Conservation (phyloP, 441 rosid species). For the Rhodomyrtus psidioides region DNA sequence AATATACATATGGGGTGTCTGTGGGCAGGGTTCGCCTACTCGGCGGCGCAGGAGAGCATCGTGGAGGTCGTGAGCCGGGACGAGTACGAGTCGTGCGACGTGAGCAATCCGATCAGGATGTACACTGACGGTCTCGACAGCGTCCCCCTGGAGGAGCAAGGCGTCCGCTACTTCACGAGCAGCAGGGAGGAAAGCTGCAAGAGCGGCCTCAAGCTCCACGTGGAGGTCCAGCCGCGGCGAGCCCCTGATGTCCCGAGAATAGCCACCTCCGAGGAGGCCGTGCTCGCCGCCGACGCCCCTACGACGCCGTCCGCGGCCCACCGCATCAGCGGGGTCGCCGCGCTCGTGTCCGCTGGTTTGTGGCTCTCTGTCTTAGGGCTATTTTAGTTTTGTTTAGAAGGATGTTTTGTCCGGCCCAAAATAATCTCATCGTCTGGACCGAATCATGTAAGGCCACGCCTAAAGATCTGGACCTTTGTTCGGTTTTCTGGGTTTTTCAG, state of each 20-base stretch:
- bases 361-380: slow-evolving; percentile 3
- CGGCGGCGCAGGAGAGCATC: slow-evolving; percentile 31
- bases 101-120: slow-evolving; percentile 34
- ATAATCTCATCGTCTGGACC: background rate
- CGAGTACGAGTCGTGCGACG: slow-evolving; percentile 43
- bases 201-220: slow-evolving; percentile 41
- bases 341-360: slow-evolving; percentile 4
- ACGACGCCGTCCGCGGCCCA: slow-evolving; percentile 22
- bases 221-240: slow-evolving; percentile 22
- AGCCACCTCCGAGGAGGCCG: background rate
- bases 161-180: slow-evolving; percentile 44
- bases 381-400: background rate
- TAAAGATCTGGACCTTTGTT: background rate
- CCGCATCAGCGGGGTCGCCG: background rate
- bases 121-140: slow-evolving; percentile 29
- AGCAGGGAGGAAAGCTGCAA: slow-evolving; percentile 29
- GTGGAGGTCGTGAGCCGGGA: slow-evolving; percentile 33
- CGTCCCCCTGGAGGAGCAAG: slow-evolving; percentile 28
- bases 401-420: background rate
- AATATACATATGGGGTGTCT: background rate
- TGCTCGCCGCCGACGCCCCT: slow-evolving; percentile 12
- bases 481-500: background rate
- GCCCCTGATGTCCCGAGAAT: background rate
- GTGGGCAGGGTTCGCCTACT: slow-evolving; percentile 44
- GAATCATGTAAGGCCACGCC: background rate